phyloP scores from a whole-genome alignment of 768 basidiomycete species.

The Russula virescens region DNA sequence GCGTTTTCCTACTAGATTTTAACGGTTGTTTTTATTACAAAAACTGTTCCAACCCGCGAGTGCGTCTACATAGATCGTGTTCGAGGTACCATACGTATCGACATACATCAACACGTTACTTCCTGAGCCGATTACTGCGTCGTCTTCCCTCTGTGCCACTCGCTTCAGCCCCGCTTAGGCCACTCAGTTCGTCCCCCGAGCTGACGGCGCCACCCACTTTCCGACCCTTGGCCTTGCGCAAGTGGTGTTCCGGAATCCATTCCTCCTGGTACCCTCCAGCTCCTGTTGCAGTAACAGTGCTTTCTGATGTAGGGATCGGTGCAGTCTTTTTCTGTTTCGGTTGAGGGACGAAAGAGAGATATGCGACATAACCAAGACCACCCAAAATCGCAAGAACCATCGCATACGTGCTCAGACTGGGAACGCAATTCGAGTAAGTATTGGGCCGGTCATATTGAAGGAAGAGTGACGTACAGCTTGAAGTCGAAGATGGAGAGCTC shows the following conservation, averaged over 20 bases:
- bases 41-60: not conserved
- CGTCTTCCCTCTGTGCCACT: constrained; percentile 52
- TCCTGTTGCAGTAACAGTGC: constrained; percentile 56
- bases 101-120: constrained; percentile 33
- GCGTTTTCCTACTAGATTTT: constrained; percentile 3
- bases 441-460: not conserved
- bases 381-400: constrained; percentile 60
- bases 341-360: constrained; percentile 59
- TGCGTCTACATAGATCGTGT: not conserved
- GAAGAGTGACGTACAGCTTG: constrained; percentile 56
- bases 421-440: not conserved
- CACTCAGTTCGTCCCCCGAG: constrained; percentile 51
- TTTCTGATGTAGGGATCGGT: constrained; percentile 41
- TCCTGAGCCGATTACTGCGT: constrained; percentile 42
- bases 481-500: constrained; percentile 71
- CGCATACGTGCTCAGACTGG: constrained; percentile 61
- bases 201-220: constrained; percentile 39
- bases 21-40: not conserved
- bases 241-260: constrained; percentile 89
- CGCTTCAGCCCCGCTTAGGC: constrained; percentile 54
- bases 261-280: constrained; percentile 77
- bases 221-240: constrained; percentile 58
- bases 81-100: not conserved
- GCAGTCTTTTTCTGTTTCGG: constrained; percentile 41
- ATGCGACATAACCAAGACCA: constrained; percentile 58